phyloP scores from a whole-genome alignment of 345 rosid species.

The Rhizophora mangle region DNA sequence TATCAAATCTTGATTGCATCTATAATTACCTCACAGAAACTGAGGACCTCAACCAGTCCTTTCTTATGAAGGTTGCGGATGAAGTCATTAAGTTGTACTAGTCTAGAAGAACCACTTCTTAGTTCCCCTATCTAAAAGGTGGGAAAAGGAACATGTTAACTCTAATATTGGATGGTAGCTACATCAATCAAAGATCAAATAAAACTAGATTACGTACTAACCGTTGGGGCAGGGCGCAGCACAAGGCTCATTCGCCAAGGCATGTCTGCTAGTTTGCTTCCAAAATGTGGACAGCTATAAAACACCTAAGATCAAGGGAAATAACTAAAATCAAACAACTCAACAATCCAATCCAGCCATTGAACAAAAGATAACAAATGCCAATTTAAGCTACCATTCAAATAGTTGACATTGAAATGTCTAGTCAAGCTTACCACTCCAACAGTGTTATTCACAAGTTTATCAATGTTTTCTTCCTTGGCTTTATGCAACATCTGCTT shows the following conservation, averaged over 20 bases:
- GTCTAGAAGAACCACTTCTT: slow-evolving; percentile 88
- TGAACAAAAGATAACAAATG: not conserved
- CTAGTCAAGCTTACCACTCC: slow-evolving; percentile 66
- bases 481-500: slow-evolving; percentile 93
- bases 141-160: slow-evolving; percentile 16
- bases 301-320: slow-evolving; percentile 57
- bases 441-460: slow-evolving; percentile 78
- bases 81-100: slow-evolving; percentile 78
- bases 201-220: slow-evolving; percentile 34
- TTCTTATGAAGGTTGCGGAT: slow-evolving; percentile 78
- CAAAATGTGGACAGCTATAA: slow-evolving; percentile 98
- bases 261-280: slow-evolving; percentile 98
- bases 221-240: slow-evolving; percentile 91
- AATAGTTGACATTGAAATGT: slow-evolving; percentile 6
- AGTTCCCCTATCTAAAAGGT: slow-evolving; percentile 76
- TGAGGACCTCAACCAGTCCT: slow-evolving; percentile 76
- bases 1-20: not conserved
- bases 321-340: slow-evolving; percentile 8
- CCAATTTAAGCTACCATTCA: not conserved
- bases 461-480: slow-evolving; percentile 67
- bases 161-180: slow-evolving; percentile 8
- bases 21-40: slow-evolving; percentile 83
- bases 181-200: not conserved
- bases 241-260: slow-evolving; percentile 99
- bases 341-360: not conserved